These are phyloP conservation scores for Salix arbutifolia DNA, from an alignment of 345 rosid species.

Conservation along the genomic window DNA sequence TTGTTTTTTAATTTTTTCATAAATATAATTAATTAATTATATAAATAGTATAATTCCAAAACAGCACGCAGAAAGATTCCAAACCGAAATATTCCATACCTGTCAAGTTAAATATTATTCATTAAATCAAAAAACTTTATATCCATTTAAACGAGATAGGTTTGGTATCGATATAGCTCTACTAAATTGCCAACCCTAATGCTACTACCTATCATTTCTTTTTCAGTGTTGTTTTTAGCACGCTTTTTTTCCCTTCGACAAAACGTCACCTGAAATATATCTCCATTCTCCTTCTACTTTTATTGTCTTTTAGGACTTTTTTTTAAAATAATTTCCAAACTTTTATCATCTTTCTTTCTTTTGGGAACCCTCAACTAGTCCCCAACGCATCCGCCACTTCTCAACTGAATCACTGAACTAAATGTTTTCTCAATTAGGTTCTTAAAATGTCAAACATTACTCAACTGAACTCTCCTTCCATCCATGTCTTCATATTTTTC, in stretches of 20 bases:
- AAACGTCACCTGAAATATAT: background rate
- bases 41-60: too few species aligned
- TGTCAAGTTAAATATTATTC: too few species aligned
- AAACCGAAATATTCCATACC: too few species aligned
- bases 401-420: background rate
- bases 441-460: background rate
- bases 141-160: too few species aligned
- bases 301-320: background rate
- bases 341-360: background rate
- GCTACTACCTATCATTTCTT: background rate
- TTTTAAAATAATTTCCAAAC: rapidly evolving
- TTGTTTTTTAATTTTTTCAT: too few species aligned
- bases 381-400: background rate
- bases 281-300: background rate
- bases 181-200: too few species aligned
- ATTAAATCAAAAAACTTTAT: too few species aligned
- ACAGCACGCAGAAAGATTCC: too few species aligned
- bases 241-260: background rate
- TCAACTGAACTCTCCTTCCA: too few species aligned
- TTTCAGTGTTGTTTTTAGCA: background rate
- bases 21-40: too few species aligned
- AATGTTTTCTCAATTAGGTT: background rate
- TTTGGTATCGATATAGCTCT: too few species aligned
- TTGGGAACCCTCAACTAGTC: background rate
- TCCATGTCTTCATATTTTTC: background rate